Evolutionary conservation across 768 basidiomycete species (phyloP), one percentile per base, ranked within the genome.

Genomic region (Serpula lacrymans): DNA sequence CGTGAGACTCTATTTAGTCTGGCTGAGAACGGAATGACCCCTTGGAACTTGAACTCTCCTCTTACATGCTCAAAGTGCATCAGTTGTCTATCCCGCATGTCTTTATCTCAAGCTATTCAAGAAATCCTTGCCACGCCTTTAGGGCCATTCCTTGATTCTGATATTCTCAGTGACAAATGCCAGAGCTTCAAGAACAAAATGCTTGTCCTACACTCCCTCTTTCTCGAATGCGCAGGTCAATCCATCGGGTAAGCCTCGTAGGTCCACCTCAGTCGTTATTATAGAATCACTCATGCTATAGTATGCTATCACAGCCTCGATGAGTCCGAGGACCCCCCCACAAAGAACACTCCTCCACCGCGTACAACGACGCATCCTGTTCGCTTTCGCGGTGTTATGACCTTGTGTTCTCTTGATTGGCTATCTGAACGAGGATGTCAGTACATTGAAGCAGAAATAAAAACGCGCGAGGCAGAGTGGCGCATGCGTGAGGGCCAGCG

Each of bases 381-480:
- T 14, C 61, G 68, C 9, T 78, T 82, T 45, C 73, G 69, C 23
- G 82, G 80, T 0, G 49, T 71, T 5, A 60, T 84, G 1, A 64
- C 65, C 27, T 69, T 84, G 43, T 50, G 62, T 2, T 42, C 59
- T 2, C 62, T 75, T 1, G 47, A 57, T 1, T 80, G 78, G 71
- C 70, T 85, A 16, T 74, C 79, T 1, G 59, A 63, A 0, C 51
- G 51, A 30, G 83, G 79, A 1, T 42, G 50, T 25, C 49, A 58
- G 27, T 58, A 49, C 37, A 48, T 85, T 5, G 58, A 74, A 37
- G 28, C 38, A 3, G 79, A 80, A 37, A 51, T 84, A 9, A 61
- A 64, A 14, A 45, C 64, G 28, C 60, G 74, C 12, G 67, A 71
- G 32, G 33, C 44, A 12, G 58, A 61, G 31, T 57, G 58, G 4